Base-by-base conservation (phyloP, 202 grass and related monocot genomes). In the Dendrocalamus latiflorus region DNA sequence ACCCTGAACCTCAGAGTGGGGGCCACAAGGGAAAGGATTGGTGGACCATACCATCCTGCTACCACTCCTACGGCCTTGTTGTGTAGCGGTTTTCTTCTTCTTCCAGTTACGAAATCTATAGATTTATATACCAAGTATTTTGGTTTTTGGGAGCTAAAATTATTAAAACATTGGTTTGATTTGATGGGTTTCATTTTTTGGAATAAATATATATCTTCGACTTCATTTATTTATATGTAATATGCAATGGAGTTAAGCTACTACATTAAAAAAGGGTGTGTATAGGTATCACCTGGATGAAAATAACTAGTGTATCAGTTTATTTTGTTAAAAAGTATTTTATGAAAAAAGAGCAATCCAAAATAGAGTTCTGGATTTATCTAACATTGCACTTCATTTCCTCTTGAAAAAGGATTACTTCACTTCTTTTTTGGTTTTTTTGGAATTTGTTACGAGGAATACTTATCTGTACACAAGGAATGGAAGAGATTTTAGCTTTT, bases 91-190 rank as follows among this genome's bases (percentile, higher is more conserved):
- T n/a, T n/a, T n/a, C n/a, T n/a, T n/a, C n/a, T n/a, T n/a, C n/a
- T n/a, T n/a, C n/a, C n/a, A n/a, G n/a, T n/a, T n/a, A n/a, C n/a
- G n/a, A n/a, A n/a, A n/a, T n/a, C n/a, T n/a, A n/a, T n/a, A n/a
- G 0, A 5, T 0, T 2, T 54, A 18, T 54, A 2, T n/a, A 4
- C 0, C 0, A 45, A 3, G 0, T 3, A 0, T 11, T 59, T 13
- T 2, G 55, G 0, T 1, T 58, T 0, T 58, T 25, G 0, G 0
- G 2, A 1, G 14, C 4, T 33, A 62, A 30, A 0, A 2, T 8
- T 16, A 0, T 13, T 16, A 16, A 16, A 16, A 33, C 1, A 34
- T 16, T 62, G 14, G 12, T 61, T 61, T 12, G 8, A 24, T 12
- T 58, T 25, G 9, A 12, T 25, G 3, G 9, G 4, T 25, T 58